Base-by-base conservation (phyloP, 2,329 filamentous ascomycete genomes). In the Scedosporium boydii region DNA sequence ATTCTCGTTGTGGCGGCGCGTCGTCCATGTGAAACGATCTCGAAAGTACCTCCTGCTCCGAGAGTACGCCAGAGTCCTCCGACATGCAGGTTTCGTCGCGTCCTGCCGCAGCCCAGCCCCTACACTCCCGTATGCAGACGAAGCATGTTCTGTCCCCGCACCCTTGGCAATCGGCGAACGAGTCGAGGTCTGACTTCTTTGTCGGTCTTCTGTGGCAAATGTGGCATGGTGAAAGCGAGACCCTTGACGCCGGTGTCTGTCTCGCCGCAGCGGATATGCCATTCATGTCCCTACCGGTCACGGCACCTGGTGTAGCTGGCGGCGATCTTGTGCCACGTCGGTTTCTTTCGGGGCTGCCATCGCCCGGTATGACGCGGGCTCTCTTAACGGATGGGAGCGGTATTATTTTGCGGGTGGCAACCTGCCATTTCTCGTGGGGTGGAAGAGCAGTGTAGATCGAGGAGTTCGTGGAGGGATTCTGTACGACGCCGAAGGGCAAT, bases 171-270 rank as follows among this genome's bases (percentile, higher is more conserved):
- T 85, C 78, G 57, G 85, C 81, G 69, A 85, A 89, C 9, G 82
- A 83, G 70, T 88, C 86, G 41, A 90, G 78, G 63, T 90, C 86
- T 5, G 79, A 80, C 70, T 83, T 87, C 67, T 84, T 84, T 60
- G 80, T 86, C 1, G 87, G 87, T 61, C 82, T 81, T 51, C 85
- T 82, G 68, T 82, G 82, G 77, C 87, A 90, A 65, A 89, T 83
- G 73, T 89, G 85, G 71, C 87, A 90, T 0, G 86, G 80, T 46
- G 74, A 75, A 27, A 85, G 74, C 4, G 48, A 48, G 34, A 38
- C 6, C 23, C 53, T 38, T 18, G 63, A 34, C 60, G 51, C 21
- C 1, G 51, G 51, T 16, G 51, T 14, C 14, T 55, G 51, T 55
- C 51, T 55, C 18, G 51, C 51, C 9, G 6, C 51, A 23, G 51